Evolutionary conservation across 441 rosid species (phyloP).

Genomic region (Pelargonium myrrhifolium): DNA sequence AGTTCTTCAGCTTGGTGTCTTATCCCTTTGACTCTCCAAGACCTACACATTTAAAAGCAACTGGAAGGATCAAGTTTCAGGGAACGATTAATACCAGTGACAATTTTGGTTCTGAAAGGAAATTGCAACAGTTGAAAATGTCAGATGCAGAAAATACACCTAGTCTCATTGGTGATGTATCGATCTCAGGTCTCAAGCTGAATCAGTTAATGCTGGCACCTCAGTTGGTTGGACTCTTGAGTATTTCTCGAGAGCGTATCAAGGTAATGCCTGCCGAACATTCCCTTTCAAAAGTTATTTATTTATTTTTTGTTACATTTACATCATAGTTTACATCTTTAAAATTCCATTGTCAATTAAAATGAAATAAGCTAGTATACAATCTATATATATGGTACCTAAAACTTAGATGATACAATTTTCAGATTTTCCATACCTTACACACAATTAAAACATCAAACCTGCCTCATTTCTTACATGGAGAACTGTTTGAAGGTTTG

Average conservation of each 20-base stretch:
- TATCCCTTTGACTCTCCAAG: conserved; percentile 97
- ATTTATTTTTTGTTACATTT: too few relatives aligned
- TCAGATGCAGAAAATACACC: conserved; percentile 25
- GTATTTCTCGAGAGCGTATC: conserved; percentile 61
- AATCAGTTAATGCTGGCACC: conserved; percentile 95
- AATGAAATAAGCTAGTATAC: background rate
- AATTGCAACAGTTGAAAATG: conserved; percentile 24
- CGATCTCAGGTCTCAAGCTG: conserved; percentile 80
- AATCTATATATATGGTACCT: background rate
- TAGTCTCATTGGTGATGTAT: conserved; percentile 81
- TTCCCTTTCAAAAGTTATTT: conserved; percentile 12
- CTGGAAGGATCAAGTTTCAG: conserved; percentile 85
- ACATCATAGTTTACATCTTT: background rate
- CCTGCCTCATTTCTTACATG: background rate
- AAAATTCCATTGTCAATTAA: background rate
- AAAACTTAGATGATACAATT: background rate
- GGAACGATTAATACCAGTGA: conserved; percentile 55
- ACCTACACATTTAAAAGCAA: conserved; percentile 90
- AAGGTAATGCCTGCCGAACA: conserved; percentile 46
- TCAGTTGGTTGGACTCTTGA: conserved; percentile 72
- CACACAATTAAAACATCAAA: background rate
- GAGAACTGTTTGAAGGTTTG: background rate
- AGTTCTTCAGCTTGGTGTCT: conserved; percentile 84
- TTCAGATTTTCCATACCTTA: background rate
- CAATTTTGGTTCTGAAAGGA: conserved; percentile 27